Evolutionary conservation across 2,329 filamentous ascomycete species (phyloP).

Genomic region (Aspergillus udagawae): DNA sequence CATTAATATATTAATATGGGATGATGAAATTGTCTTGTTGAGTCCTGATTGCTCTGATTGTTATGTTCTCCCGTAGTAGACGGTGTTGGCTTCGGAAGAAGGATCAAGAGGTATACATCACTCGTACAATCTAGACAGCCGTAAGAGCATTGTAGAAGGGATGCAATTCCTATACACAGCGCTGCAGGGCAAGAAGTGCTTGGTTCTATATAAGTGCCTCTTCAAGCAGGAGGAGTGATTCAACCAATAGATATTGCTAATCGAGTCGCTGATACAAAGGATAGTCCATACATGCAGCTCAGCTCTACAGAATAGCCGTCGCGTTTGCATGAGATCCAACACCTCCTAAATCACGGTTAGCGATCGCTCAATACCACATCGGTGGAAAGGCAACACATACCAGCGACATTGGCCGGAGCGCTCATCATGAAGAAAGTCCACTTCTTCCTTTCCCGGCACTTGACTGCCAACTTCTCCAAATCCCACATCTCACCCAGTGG

Average conservation of each 20-base stretch:
- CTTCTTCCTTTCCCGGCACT: conserved; percentile 33
- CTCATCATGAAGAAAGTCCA: conserved; percentile 43
- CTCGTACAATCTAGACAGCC: neutral
- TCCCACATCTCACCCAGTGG: conserved; percentile 46
- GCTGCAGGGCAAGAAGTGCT: no score
- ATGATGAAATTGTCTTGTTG: neutral
- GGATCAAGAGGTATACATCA: neutral
- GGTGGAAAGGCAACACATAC: conserved; percentile 20
- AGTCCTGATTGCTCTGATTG: neutral
- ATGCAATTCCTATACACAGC: no score
- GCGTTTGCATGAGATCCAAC: conserved; percentile 33
- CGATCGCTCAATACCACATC: conserved; percentile 2
- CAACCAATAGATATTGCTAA: neutral
- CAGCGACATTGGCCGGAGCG: conserved; percentile 39
- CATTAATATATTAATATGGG: neutral
- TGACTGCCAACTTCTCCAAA: conserved; percentile 34
- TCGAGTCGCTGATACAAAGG: neutral
- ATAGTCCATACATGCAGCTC: neutral
- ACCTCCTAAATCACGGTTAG: conserved; percentile 17
- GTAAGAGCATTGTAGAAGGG: no score
- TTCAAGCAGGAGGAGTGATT: neutral
- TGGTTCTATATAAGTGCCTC: no score
- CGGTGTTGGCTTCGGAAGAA: neutral
- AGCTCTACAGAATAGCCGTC: conserved; percentile 27
- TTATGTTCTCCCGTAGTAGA: neutral